Percentiles rank a stretch among this genome's conserved stretches.
These are phyloP conservation scores for Massariosphaeria phaeospora DNA, from an alignment of 495 filamentous ascomycete genomes.

Conservation along the genomic window DNA sequence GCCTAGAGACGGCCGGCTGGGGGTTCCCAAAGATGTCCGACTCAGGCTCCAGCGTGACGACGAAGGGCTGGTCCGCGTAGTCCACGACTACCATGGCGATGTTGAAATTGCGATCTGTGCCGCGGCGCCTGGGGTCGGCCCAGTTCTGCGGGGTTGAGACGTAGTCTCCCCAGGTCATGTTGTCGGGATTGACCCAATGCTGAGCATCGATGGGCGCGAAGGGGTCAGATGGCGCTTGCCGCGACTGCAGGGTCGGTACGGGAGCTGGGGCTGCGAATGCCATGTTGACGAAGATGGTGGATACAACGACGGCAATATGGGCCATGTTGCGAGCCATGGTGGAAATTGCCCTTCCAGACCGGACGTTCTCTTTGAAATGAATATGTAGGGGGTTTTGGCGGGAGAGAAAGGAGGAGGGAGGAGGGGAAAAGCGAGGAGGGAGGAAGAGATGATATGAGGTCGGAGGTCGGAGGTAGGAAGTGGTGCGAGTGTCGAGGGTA, in stretches of 20 bases:
- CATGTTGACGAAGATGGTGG: neutral
- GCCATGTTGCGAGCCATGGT: too few relatives aligned
- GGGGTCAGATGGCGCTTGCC: neutral
- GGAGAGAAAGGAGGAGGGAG: too few relatives aligned
- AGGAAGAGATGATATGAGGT: too few relatives aligned
- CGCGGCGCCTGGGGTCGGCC: constrained; percentile 38
- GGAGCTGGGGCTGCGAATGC: neutral
- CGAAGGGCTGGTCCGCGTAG: constrained; percentile 41
- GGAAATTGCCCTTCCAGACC: too few relatives aligned
- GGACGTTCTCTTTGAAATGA: too few relatives aligned
- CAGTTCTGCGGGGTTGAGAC: constrained; percentile 39
- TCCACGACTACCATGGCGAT: constrained; percentile 45
- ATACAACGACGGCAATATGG: too few relatives aligned
- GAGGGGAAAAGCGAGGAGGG: too few relatives aligned
- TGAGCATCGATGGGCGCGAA: neutral
- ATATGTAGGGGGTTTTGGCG: too few relatives aligned
- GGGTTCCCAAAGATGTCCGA: constrained; percentile 45
- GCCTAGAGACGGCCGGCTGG: constrained; percentile 25
- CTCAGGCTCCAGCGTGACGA: constrained; percentile 37
- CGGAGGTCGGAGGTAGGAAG: too few relatives aligned
- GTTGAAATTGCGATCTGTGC: constrained; percentile 41
- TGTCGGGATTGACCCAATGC: constrained; percentile 41
- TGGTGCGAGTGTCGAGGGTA: too few relatives aligned
- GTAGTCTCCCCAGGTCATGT: constrained; percentile 46
- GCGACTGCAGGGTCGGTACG: neutral